Percentiles rank a stretch among this genome's conserved stretches.
Conservation (phyloP, 2,329 filamentous ascomycete species). For the Neonectria hederae region DNA sequence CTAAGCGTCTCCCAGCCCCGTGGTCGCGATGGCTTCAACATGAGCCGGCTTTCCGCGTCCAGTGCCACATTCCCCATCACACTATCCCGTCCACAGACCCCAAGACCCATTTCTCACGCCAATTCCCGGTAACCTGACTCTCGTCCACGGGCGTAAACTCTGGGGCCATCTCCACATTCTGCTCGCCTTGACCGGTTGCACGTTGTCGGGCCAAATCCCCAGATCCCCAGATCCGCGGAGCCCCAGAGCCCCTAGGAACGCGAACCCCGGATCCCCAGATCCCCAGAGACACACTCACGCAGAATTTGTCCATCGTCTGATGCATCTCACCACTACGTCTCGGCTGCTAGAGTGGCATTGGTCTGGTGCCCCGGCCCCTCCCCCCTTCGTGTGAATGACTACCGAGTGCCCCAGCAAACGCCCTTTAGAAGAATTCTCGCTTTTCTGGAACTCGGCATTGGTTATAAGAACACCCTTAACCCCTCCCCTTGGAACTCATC, state of each 20-base stretch:
- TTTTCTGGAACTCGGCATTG: background rate
- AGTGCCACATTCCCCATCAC: background rate
- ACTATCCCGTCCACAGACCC: background rate
- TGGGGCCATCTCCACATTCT: background rate
- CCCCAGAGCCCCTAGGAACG: background rate
- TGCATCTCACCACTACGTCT: background rate
- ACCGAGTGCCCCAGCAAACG: background rate
- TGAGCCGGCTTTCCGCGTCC: background rate
- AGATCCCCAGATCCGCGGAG: background rate
- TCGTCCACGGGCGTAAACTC: background rate
- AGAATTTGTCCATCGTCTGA: background rate
- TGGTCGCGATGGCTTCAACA: background rate
- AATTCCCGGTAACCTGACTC: background rate
- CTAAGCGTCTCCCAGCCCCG: background rate
- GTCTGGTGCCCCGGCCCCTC: background rate
- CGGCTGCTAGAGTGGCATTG: background rate
- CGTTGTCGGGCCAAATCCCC: background rate
- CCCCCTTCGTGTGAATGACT: background rate
- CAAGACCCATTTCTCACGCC: background rate
- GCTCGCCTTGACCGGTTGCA: background rate
- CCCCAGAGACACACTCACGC: background rate
- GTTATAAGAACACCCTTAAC: background rate
- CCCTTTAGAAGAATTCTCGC: background rate
- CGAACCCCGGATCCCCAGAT: background rate
- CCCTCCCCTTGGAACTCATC: background rate